Base-by-base conservation (phyloP, 768 basidiomycete genomes). In the Termitomyces eurrhizus region DNA sequence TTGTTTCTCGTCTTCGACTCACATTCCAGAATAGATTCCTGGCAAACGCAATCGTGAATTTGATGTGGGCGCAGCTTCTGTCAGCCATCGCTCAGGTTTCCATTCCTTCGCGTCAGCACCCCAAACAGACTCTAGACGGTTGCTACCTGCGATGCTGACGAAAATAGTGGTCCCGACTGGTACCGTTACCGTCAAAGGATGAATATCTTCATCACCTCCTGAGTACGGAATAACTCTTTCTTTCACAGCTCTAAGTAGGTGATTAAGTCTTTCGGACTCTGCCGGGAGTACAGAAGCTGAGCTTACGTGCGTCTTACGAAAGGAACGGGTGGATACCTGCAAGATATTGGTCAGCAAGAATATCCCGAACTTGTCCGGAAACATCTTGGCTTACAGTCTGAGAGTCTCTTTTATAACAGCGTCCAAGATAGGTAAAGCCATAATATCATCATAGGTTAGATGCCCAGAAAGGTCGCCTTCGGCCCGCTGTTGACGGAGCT, bases 61-160 rank as follows among this genome's bases (percentile, higher is more conserved):
- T 24, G 41, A 48, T 32, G 9, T 46, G 33, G 51, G 65, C 5
- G 64, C 67, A 24, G 65, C 61, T 3, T 67, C 59, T 4, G 56
- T 58, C 2, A 84, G 62, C 83, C 83, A 85, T 48, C 84, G 71
- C 60, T 81, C 77, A 5, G 84, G 83, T 49, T 76, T 79, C 83
- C 84, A 86, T 57, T 81, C 73, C 45, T 75, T 73, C 7, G 77
- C 76, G 53, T 77, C 75, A 14, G 68, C 56, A 11, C 85, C 84
- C 85, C 83, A 85, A 0, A 85, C 66, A 6, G 75, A 74, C 62
- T 78, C 76, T 21, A 82, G 70, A 11, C 80, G 71, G 62, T 86
- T 84, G 29, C 75, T 74, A 1, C 77, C 78, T 6, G 77, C 69
- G 45, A 85, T 79, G 1, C 79, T 74, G 37, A 84, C 71, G 49